A percentile compares a stretch with the other conserved stretches of the same genome.
Conservation (phyloP, 2,329 filamentous ascomycete species). For the Pseudogymnoascus sp. region DNA sequence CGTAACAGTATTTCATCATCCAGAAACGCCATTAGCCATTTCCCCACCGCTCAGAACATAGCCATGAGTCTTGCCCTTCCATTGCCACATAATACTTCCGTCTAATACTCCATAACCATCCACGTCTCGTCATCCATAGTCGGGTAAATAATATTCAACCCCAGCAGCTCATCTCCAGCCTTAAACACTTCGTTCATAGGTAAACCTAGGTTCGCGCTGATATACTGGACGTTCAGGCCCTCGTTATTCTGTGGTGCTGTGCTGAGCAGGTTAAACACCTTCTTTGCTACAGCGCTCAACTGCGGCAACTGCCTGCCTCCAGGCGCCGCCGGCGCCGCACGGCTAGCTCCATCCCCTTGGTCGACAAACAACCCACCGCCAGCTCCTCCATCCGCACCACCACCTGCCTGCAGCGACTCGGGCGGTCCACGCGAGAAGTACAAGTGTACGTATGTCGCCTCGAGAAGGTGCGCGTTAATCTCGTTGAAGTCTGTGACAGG, state of each 20-base stretch:
- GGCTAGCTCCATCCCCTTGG: conserved; percentile 27
- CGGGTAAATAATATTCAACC: conserved; percentile 70
- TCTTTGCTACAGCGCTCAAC: conserved; percentile 50
- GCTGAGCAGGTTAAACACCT: conserved; percentile 63
- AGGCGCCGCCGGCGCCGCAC: conserved; percentile 21
- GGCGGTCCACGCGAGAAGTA: conserved; percentile 65
- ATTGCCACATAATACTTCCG: background rate
- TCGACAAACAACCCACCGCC: conserved; percentile 30
- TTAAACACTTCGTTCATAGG: conserved; percentile 60
- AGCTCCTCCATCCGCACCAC: conserved; percentile 24
- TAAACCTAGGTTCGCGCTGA: conserved; percentile 58
- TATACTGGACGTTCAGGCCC: conserved; percentile 71
- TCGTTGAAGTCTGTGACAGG: conserved; percentile 82
- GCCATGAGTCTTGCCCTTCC: conserved; percentile 1
- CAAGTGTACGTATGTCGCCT: conserved; percentile 81
- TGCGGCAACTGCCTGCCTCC: conserved; percentile 30
- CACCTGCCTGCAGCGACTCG: conserved; percentile 28
- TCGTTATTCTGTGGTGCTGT: conserved; percentile 65
- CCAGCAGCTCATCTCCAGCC: conserved; percentile 73
- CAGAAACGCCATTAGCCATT: conserved; percentile 8
- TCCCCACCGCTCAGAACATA: background rate
- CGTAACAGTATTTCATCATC: background rate
- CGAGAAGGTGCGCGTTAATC: conserved; percentile 83
- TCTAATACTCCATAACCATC: conserved; percentile 65
- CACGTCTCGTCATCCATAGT: conserved; percentile 91